A percentile compares a stretch with the other conserved stretches of the same genome.
phyloP scores from a whole-genome alignment of 495 filamentous ascomycete genomes.

The Neurospora cerealis region DNA sequence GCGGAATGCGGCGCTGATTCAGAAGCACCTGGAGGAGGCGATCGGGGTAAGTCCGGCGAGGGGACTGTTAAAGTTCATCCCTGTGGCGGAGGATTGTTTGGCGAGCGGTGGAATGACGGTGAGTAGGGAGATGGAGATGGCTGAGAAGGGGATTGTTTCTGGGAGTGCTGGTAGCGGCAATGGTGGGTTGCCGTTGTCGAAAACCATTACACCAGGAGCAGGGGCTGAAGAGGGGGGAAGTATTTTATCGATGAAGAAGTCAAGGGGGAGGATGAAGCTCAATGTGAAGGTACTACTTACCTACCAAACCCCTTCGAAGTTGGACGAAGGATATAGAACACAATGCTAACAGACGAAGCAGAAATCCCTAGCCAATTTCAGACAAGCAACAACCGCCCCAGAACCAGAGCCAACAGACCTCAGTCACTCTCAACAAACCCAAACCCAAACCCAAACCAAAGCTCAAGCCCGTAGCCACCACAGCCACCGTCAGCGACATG shows the following conservation, averaged over 20 bases:
- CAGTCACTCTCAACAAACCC: background rate
- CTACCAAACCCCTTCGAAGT: background rate
- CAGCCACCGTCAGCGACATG: background rate
- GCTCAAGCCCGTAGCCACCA: background rate
- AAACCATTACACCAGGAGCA: background rate
- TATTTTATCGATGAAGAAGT: background rate
- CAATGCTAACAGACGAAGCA: background rate
- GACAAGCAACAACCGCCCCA: conserved; percentile 2
- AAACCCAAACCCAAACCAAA: background rate
- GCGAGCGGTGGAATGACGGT: conserved; percentile 62
- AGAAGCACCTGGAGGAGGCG: conserved; percentile 55
- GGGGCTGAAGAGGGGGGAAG: background rate
- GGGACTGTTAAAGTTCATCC: conserved; percentile 62
- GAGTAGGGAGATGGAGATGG: conserved; percentile 54
- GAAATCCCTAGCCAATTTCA: conserved; percentile 17
- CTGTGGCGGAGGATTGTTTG: conserved; percentile 57
- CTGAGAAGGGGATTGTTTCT: conserved; percentile 28
- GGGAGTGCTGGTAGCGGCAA: background rate
- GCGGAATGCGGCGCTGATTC: conserved; percentile 67
- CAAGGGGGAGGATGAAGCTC: conserved; percentile 19
- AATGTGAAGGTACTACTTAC: conserved; percentile 21
- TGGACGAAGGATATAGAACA: background rate
- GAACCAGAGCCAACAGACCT: background rate
- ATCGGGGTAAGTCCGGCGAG: conserved; percentile 52
- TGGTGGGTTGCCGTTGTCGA: background rate